Percentiles rank a stretch among this genome's conserved stretches.
Evolutionary conservation across 1,139 yeast species (phyloP).

Genomic region (Yamadazyma friedrichii): DNA sequence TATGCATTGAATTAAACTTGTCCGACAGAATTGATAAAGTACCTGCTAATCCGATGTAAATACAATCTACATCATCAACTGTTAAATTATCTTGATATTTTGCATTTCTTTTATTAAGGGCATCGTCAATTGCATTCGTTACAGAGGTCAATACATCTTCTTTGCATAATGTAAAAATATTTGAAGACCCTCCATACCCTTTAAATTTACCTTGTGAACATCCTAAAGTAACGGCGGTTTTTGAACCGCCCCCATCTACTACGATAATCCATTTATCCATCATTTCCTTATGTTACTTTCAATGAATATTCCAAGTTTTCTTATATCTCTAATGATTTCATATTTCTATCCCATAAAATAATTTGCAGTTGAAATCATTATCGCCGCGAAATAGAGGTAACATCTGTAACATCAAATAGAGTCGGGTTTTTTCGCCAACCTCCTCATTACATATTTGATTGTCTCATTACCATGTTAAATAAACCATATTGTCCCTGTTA

Average conservation of each 20-base stretch:
- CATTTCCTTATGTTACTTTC: too few relatives aligned
- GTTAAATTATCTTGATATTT: neutral
- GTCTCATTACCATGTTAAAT: too few relatives aligned
- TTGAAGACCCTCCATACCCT: constrained; percentile 7
- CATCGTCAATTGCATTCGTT: constrained; percentile 5
- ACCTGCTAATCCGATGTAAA: constrained; percentile 8
- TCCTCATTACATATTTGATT: too few relatives aligned
- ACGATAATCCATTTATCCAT: constrained; percentile 3
- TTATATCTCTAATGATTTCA: too few relatives aligned
- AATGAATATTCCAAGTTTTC: neutral
- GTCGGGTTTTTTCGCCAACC: too few relatives aligned
- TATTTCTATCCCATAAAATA: too few relatives aligned
- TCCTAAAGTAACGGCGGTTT: constrained; percentile 6
- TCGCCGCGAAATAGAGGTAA: too few relatives aligned
- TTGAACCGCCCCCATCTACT: constrained; percentile 12
- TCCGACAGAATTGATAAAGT: constrained; percentile 4
- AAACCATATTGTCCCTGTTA: too few relatives aligned
- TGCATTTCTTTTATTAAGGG: constrained; percentile 1
- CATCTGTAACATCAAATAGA: too few relatives aligned
- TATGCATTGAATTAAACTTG: constrained; percentile 1
- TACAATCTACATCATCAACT: neutral
- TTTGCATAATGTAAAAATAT: constrained; percentile 3
- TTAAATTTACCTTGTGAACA: neutral
- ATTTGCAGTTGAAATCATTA: too few relatives aligned
- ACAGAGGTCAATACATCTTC: constrained; percentile 3